These are phyloP conservation scores for Byssochlamys sp. DNA, from an alignment of 2,329 filamentous ascomycete genomes.

Conservation along the genomic window DNA sequence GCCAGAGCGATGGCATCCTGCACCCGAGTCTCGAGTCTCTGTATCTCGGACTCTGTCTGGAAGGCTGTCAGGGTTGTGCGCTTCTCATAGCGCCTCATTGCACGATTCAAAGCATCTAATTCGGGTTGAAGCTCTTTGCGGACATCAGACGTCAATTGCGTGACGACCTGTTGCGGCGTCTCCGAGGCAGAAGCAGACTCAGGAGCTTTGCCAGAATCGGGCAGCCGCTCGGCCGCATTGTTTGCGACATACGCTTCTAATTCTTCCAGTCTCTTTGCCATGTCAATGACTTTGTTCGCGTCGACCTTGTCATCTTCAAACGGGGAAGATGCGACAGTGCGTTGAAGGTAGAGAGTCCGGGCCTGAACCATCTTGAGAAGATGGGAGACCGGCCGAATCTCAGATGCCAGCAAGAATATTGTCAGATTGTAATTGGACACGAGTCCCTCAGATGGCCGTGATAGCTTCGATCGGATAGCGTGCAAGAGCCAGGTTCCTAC, in stretches of 20 bases:
- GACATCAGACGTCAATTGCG: constrained; percentile 44
- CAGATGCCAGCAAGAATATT: constrained; percentile 78
- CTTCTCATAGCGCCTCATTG: constrained; percentile 85
- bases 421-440: constrained; percentile 89
- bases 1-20: constrained; percentile 74
- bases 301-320: constrained; percentile 16
- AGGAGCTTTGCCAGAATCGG: constrained; percentile 4
- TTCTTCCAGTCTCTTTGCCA: constrained; percentile 58
- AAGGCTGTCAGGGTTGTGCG: constrained; percentile 64
- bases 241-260: constrained; percentile 53
- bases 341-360: constrained; percentile 72
- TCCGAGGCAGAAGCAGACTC: constrained; percentile 3
- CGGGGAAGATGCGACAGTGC: constrained; percentile 44
- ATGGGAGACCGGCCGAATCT: constrained; percentile 73
- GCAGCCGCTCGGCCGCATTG: constrained; percentile 18
- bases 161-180: constrained; percentile 20
- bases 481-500: constrained; percentile 78
- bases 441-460: constrained; percentile 71
- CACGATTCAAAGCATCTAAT: constrained; percentile 76
- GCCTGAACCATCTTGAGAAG: constrained; percentile 69
- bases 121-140: constrained; percentile 64
- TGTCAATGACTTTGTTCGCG: constrained; percentile 38
- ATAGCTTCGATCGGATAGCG: constrained; percentile 67
- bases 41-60: constrained; percentile 66
- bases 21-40: constrained; percentile 59